Base-by-base conservation (phyloP, 345 rosid species). In the Euphorbia lathyris region DNA sequence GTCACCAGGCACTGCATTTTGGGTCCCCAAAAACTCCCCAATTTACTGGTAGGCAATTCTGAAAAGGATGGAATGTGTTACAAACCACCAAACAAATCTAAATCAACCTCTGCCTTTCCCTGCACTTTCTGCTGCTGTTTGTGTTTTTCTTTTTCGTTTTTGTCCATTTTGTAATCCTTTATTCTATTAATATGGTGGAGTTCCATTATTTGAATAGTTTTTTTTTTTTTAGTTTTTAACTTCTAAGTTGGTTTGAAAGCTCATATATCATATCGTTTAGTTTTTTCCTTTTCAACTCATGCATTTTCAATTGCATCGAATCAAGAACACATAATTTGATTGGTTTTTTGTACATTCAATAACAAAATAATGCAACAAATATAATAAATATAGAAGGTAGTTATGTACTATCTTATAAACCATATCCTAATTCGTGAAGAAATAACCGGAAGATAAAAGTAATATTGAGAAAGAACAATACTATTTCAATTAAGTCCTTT, bases 11-110 rank as follows among this genome's bases (percentile, higher is more conserved):
- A 63, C 76, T 55, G 65, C 76, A 45, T 57, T 72, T 65, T 58
- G 48, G 70, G 76, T 45, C 56, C 70, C 65, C 43, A 45, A 45
- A 13, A 23, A 32, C 3, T 9, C 66, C 72, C 79, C 77, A 42
- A n/a, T 30, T 75, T 57, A 63, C 72, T 56, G 78, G 63, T 68
- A 48, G 58, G 66, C 76, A 74, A 74, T 66, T 47, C 45, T 19
- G 57, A 62, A 65, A 14, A 26, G 6, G 9, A 47, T 55, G 55
- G 75, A 69, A 66, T 61, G 60, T 55, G 23, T 25, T 56, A 51
- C 7, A 66, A 55, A 22, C 72, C 68, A 22, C 72, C 68, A 43
- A 65, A 65, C 72, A 69, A 65, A 43, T 40, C 51, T 67, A 53
- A 1, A 32, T 12, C 42, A 20, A 2, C 3, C 32, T n/a, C 67